phyloP scores from a whole-genome alignment of 2,329 filamentous ascomycete genomes.

The Pleurostoma richardsiae region DNA sequence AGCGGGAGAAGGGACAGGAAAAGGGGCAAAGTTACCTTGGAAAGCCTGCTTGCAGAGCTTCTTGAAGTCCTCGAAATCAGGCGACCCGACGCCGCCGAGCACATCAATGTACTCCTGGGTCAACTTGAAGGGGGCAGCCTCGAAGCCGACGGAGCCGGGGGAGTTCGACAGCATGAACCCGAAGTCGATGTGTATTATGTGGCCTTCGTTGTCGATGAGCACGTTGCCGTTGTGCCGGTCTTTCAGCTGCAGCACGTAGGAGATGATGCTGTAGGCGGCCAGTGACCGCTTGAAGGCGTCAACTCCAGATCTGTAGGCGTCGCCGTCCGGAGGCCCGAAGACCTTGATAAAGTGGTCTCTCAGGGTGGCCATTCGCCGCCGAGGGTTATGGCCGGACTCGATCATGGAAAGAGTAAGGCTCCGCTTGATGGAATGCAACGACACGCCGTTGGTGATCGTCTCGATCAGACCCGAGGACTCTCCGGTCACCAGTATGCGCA shows the following conservation, averaged over 20 bases:
- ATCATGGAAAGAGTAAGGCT: constrained; percentile 73
- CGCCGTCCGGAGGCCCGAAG: constrained; percentile 66
- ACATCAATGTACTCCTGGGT: constrained; percentile 81
- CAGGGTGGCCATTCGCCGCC: constrained; percentile 72
- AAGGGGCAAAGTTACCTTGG: constrained; percentile 52
- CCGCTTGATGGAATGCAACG: constrained; percentile 79
- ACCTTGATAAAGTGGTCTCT: constrained; percentile 78
- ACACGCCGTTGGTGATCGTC: constrained; percentile 84
- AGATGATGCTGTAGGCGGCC: constrained; percentile 80
- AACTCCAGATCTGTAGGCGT: constrained; percentile 65
- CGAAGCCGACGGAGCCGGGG: constrained; percentile 77
- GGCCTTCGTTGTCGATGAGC: constrained; percentile 77
- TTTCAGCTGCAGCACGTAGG: constrained; percentile 78
- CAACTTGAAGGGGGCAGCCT: constrained; percentile 82
- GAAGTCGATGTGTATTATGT: constrained; percentile 86
- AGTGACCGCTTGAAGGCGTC: constrained; percentile 78
- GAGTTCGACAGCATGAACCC: constrained; percentile 88
- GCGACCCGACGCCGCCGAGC: constrained; percentile 65
- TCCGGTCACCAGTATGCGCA: constrained; percentile 81
- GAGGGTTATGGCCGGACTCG: constrained; percentile 66
- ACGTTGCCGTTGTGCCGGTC: constrained; percentile 85
- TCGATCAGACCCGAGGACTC: constrained; percentile 82
- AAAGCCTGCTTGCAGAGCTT: constrained; percentile 77
- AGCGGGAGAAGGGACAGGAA: neutral
- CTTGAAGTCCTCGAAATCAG: constrained; percentile 72